These are phyloP conservation scores for Hypericum perforatum DNA, from an alignment of 345 rosid species.

Conservation along the genomic window DNA sequence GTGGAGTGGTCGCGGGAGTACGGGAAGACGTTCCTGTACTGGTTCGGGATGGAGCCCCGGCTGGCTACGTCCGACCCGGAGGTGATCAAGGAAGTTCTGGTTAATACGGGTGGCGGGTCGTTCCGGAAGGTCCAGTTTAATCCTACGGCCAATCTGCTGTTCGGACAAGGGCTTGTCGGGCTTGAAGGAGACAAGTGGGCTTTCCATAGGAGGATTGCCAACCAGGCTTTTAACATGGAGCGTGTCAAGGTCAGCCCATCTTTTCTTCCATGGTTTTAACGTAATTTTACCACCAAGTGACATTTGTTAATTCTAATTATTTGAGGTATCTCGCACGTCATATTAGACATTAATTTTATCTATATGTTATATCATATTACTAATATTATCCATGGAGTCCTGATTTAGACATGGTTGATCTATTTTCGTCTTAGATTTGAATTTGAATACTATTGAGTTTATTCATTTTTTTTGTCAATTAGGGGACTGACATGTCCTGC, in stretches of 20 bases:
- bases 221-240: constrained; percentile 9
- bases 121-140: background rate
- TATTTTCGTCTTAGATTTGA: too few relatives aligned
- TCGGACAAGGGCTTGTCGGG: constrained; percentile 8
- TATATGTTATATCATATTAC: too few relatives aligned
- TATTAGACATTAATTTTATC: too few relatives aligned
- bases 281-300: too few relatives aligned
- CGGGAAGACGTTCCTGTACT: constrained; percentile 6
- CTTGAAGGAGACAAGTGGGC: constrained; percentile 9
- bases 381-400: too few relatives aligned
- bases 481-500: too few relatives aligned
- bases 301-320: too few relatives aligned
- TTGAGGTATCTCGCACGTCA: too few relatives aligned
- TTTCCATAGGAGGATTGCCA: constrained; percentile 6
- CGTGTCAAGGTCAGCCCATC: background rate
- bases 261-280: too few relatives aligned
- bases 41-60: constrained; percentile 5
- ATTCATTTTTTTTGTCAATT: too few relatives aligned
- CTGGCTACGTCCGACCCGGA: constrained; percentile 2
- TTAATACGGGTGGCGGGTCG: constrained; percentile 5
- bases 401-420: too few relatives aligned
- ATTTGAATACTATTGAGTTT: too few relatives aligned
- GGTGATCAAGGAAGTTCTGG: constrained; percentile 3
- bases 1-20: constrained; percentile 6
- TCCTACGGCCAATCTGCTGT: background rate